Evolutionary conservation across 495 filamentous ascomycete genomes (phyloP), one percentile per base, ranked within the genome.

Genomic region (Aspergillus asperescens): DNA sequence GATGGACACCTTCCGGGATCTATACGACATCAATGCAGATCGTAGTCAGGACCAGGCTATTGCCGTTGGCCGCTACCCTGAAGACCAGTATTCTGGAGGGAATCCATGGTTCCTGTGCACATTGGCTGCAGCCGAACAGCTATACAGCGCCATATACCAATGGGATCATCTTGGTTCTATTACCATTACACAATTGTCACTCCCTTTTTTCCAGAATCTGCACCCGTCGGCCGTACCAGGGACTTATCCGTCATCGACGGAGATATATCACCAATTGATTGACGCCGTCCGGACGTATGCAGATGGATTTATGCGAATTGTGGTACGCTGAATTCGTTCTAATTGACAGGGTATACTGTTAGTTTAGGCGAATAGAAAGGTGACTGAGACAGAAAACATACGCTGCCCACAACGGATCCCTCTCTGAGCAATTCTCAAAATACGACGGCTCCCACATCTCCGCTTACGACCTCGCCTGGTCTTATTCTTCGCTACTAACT

Each of bases 101-200:
- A 83, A 86, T 64, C 82, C 81, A 3, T 85, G 83, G 83, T 86
- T 82, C 56, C 72, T 88, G 7, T 71, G 72, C 55, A 86, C 82
- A 1, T 66, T 84, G 37, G 81, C 81, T 8, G 82, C 81, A 1
- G 83, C 82, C 8, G 84, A 87, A 62, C 77, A 78, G 57, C 71
- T 87, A 18, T 87, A 86, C 58, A 80, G 81, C 54, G 80, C 83
- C 5, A 34, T 85, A 5, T 79, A 80, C 50, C 78, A 83, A 45
- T 84, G 81, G 80, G 70, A 82, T 47, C 61, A 66, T 25, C 56
- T 70, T 19, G 75, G 76, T 16, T 77, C 72, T 16, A 62, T 85
- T 52, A 75, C 65, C 4, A 72, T 85, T 22, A 81, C 75, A 67
- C 7, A 70, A 59, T 44, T 83, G 74, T 22, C 72, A 29, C 82